Percentiles rank a stretch among this genome's conserved stretches.
Evolutionary conservation across 305 asterid genomes (phyloP).

Genomic region (Fraxinus baroniana): DNA sequence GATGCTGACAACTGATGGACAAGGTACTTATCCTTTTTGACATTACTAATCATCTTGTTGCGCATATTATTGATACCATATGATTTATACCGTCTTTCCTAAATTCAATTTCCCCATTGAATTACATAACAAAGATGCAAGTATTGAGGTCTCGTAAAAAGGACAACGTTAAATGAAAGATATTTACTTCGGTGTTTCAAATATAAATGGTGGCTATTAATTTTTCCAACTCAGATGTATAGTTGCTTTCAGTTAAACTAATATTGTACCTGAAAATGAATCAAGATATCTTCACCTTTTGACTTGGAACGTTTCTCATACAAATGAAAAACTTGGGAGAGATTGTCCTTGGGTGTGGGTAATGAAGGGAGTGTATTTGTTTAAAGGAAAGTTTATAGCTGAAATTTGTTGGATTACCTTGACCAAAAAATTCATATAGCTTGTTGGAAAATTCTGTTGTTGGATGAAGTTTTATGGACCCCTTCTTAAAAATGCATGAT

Average conservation of each 20-base stretch:
- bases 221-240: not conserved
- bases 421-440: not conserved
- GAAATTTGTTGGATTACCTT: not conserved
- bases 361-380: conserved; percentile 3
- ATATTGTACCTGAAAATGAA: not conserved
- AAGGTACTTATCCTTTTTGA: conserved; percentile 50
- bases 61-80: not conserved
- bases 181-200: not conserved
- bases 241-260: conserved; percentile 1
- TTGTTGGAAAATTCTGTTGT: not conserved
- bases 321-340: conserved; percentile 5
- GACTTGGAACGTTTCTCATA: not conserved
- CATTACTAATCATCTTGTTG: conserved; percentile 7
- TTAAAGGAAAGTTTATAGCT: not conserved
- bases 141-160: not conserved
- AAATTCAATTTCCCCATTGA: not conserved
- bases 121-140: not conserved
- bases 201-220: not conserved
- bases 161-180: not conserved
- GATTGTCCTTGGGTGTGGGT: conserved; percentile 9
- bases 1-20: conserved; percentile 97
- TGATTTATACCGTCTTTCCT: not conserved
- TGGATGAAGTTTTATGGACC: not conserved
- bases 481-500: conserved; percentile 17
- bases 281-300: not conserved